Conservation (phyloP, 495 filamentous ascomycete genomes). For the Sordaria brevicollis region DNA sequence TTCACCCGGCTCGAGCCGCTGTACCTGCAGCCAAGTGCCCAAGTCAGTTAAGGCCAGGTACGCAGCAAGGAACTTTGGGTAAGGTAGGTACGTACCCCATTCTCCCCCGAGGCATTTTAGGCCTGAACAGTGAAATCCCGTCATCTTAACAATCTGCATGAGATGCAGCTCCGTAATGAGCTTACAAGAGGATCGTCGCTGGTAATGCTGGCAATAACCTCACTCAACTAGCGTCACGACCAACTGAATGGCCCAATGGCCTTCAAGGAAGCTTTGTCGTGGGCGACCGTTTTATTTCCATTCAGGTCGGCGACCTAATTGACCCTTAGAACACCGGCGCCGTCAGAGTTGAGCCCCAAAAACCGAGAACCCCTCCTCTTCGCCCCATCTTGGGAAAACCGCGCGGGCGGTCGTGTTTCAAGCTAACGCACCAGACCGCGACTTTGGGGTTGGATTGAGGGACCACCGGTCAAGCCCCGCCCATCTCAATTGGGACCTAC, state of each 20-base stretch:
- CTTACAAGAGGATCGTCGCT: not conserved
- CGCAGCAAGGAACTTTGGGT: not conserved
- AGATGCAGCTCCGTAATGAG: not conserved
- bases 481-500: not conserved
- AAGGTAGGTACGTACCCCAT: not conserved
- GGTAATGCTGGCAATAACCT: not conserved
- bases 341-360: not conserved
- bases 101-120: not conserved
- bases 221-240: not conserved
- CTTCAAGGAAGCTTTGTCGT: not conserved
- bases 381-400: not conserved
- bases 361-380: not conserved
- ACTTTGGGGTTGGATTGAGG: not conserved
- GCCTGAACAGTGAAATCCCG: not conserved
- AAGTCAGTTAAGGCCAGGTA: not conserved
- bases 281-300: not conserved
- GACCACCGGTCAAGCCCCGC: not conserved
- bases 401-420: not conserved
- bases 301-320: not conserved
- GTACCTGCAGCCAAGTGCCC: not conserved
- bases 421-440: not conserved
- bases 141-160: not conserved
- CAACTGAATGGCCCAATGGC: not conserved
- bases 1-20: not conserved
- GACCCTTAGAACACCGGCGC: not conserved